phyloP scores from a whole-genome alignment of 1,139 yeast genomes.

The Hemisphaericaspora xylofermentans region DNA sequence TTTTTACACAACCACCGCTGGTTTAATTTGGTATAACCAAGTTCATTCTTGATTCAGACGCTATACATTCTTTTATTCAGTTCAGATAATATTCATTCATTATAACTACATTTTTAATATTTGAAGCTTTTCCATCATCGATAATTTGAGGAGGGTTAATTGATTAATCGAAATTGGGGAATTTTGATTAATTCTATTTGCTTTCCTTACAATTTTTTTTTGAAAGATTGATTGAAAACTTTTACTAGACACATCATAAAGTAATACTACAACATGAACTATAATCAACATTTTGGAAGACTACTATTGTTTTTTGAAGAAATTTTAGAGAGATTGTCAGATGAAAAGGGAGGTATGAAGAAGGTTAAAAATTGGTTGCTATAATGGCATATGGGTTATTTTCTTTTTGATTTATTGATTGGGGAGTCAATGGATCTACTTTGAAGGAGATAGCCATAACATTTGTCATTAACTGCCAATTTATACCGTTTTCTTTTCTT shows the following conservation, averaged over 20 bases:
- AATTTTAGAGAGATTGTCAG: not conserved
- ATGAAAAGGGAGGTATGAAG: not conserved
- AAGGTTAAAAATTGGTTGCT: not conserved
- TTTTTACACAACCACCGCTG: not conserved
- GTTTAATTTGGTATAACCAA: not conserved
- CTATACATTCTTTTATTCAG: not conserved
- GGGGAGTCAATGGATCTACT: not conserved
- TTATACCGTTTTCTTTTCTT: not conserved
- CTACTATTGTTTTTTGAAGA: not conserved
- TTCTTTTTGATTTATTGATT: slow-evolving; percentile 1
- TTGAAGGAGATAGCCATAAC: not conserved
- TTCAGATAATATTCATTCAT: not conserved
- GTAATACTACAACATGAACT: not conserved
- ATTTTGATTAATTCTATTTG: not conserved
- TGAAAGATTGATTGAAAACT: slow-evolving; percentile 1
- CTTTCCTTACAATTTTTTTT: not conserved
- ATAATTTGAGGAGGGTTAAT: not conserved
- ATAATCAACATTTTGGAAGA: not conserved
- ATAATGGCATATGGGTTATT: not conserved
- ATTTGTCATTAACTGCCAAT: not conserved
- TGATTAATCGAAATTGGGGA: slow-evolving; percentile 2
- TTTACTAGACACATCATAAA: not conserved
- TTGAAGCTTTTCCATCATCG: not conserved
- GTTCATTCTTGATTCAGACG: no score
- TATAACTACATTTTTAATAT: not conserved